These are phyloP conservation scores for Tetrahymena elliotti DNA, from an alignment of 73 alveolate genomes.

Conservation along the genomic window DNA sequence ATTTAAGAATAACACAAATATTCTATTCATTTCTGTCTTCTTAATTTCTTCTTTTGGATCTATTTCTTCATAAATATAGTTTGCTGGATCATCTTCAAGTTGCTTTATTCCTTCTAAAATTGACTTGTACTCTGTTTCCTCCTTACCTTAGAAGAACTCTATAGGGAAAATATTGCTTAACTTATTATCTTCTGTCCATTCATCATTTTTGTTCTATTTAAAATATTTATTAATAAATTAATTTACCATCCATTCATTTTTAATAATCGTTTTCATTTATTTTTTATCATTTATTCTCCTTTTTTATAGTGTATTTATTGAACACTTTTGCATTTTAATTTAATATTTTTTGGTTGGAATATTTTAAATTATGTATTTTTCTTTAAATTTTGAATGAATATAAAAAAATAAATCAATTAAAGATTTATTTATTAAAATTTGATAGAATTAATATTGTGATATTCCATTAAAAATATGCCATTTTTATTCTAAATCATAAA, in stretches of 20 bases:
- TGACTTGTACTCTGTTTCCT: not conserved
- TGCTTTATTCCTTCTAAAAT: constrained; percentile 4
- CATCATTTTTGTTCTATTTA: not conserved
- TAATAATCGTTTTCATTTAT: too few relatives aligned
- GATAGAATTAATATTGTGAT: not conserved
- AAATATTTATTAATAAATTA: too few relatives aligned
- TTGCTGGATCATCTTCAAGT: constrained; percentile 26
- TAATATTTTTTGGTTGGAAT: not conserved
- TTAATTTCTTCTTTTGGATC: constrained; percentile 23
- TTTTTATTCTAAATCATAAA: not conserved
- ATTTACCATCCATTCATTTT: too few relatives aligned
- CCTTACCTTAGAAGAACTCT: not conserved
- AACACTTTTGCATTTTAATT: too few relatives aligned
- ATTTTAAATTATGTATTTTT: too few relatives aligned
- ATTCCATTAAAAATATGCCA: too few relatives aligned
- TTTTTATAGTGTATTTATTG: too few relatives aligned
- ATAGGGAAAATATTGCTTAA: not conserved
- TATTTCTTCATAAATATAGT: constrained; percentile 12
- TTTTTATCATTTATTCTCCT: too few relatives aligned
- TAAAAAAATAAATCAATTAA: too few relatives aligned
- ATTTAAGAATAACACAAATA: constrained; percentile 24
- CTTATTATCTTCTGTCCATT: not conserved
- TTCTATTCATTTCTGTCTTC: constrained; percentile 27
- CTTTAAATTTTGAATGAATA: not conserved
- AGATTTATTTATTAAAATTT: not conserved